phyloP scores from a whole-genome alignment of 2,329 filamentous ascomycete species.

The Penicillium sp. region DNA sequence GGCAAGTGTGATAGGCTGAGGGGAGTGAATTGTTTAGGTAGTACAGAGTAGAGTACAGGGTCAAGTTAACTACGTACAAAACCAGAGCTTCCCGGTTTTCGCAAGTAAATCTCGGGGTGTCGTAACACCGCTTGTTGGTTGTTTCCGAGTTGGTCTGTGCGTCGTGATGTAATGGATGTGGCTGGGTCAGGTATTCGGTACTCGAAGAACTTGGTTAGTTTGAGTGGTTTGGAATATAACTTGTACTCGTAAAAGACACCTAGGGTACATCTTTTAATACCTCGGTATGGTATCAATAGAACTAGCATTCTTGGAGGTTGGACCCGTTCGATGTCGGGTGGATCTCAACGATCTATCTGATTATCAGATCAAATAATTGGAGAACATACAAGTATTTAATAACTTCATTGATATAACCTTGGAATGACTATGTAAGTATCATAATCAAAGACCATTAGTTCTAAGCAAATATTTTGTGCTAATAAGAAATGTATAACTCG shows the following conservation, averaged over 20 bases:
- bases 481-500: no score
- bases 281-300: background rate
- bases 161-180: conserved; percentile 6
- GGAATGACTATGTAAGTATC: no score
- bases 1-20: conserved; percentile 10
- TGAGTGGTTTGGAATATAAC: background rate
- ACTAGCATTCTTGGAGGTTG: background rate
- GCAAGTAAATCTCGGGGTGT: background rate
- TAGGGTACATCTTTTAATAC: background rate
- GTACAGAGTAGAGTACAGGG: background rate
- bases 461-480: background rate
- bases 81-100: conserved; percentile 5
- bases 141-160: conserved; percentile 11
- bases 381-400: background rate
- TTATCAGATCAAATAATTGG: conserved; percentile 3
- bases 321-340: background rate
- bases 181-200: background rate
- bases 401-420: no score
- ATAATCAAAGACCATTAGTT: background rate
- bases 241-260: background rate
- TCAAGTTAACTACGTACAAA: background rate
- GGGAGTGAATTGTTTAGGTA: background rate
- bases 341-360: background rate
- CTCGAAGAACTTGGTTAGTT: background rate
- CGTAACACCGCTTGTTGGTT: background rate